Evolutionary conservation across 495 filamentous ascomycete species (phyloP), one percentile per base, ranked within the genome.

Genomic region (Neurospora sp.): DNA sequence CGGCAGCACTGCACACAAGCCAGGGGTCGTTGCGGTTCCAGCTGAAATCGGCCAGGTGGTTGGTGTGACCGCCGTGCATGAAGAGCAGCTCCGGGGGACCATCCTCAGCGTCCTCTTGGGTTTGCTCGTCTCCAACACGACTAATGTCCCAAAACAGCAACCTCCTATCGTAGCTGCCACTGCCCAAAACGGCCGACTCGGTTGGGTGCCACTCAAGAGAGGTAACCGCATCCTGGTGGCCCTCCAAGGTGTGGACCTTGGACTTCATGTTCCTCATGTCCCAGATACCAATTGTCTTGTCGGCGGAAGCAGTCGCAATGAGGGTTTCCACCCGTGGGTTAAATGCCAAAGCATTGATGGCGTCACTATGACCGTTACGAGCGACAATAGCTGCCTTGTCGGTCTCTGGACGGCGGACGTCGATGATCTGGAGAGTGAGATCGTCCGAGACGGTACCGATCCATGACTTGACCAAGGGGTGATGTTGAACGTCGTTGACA

Each of bases 1-100:
- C 96, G 2, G 96, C 95, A 12, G 95, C 94, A 69, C 92, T 95
- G 77, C 92, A 93, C 71, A 98, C 90, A 39, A 97, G 88, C 96
- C 96, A 99, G 14, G 94, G 94, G 77, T 97, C 92, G 77, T 94
- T 97, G 73, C 90, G 87, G 79, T 98, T 99, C 94, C 95, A 99
- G 84, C 91, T 94, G 76, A 99, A 98, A 81, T 99, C 96, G 11
- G 92, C 92, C 48, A 99, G 90, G 71, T 94, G 91, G 79, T 97
- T 97, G 18, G 95, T 99, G 83, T 98, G 96, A 31, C 96, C 96
- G 73, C 96, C 96, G 76, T 99, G 96, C 96, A 99, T 99, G 80
- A 99, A 99, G 16, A 97, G 83, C 91, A 99, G 86, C 80, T 99
- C 96, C 48, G 96, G 96, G 10, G 94, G 93, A 1, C 96, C 96